Base-by-base conservation (phyloP, 257 asterid species). In the Solanum habrochaites region DNA sequence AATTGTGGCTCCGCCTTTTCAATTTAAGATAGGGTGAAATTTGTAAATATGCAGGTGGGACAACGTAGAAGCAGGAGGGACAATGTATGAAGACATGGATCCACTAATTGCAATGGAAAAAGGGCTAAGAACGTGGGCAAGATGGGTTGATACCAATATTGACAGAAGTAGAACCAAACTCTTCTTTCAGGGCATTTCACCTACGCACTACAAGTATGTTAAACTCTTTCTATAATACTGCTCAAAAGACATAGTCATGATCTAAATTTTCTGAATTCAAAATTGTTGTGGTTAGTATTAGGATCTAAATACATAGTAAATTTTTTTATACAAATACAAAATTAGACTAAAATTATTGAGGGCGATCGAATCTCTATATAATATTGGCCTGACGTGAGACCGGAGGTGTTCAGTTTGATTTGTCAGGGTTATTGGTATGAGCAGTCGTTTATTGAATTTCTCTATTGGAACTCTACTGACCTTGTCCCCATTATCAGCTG, bases 121-220 rank as follows among this genome's bases (percentile, higher is more conserved):
- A 89, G 99, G 94, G 84, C 89, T 97, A 47, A 92, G 94, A 82
- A 97, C 99, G 31, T 97, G 99, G 99, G 97, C 96, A 32, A 89
- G 87, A 77, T 97, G 99, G 99, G 91, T 94, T 9, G 99, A 96
- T 60, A 10, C 93, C 39, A 96, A 92, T 45, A 85, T 97, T 73
- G 98, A 97, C 89, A 70, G 85, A 12, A 92, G 83, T 20, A 92
- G 88, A 89, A 96, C 92, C 85, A 91, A 90, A 86, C 91, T 97
- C 15, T 95, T 97, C 89, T 97, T 97, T 84, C 99, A 97, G 91
- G 92, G 97, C 67, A 92, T 96, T 91, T 97, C 99, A 58, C 99
- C 99, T 70, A 94, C 98, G 20, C 99, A 97, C 70, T 95, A 95
- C 94, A 89, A 93, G 99, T 97, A 93, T 64, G 94, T 86, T 37